Percentiles rank a stretch among this genome's conserved stretches.
Evolutionary conservation across 345 rosid species (phyloP).

Genomic region (Erucastrum elatum): DNA sequence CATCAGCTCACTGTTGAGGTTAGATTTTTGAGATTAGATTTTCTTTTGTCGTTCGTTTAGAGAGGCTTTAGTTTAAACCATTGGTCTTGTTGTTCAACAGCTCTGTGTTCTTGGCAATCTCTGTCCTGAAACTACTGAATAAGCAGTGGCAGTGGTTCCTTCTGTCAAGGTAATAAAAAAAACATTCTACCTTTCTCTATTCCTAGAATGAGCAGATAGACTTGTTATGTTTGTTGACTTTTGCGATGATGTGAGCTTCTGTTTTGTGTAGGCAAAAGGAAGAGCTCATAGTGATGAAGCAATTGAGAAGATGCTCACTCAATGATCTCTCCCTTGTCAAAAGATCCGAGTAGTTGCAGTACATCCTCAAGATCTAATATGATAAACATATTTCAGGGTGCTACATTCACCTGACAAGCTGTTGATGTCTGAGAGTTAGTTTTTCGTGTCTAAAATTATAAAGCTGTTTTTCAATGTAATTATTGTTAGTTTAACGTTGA

Average conservation of each 20-base stretch:
- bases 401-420: background rate
- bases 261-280: conserved; percentile 68
- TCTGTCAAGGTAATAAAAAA: conserved; percentile 72
- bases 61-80: background rate
- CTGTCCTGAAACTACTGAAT: conserved; percentile 96
- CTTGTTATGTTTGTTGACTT: background rate
- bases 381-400: background rate
- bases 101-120: conserved; percentile 97
- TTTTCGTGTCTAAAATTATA: background rate
- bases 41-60: background rate
- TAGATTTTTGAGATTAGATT: conserved; percentile 20
- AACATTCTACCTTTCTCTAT: background rate
- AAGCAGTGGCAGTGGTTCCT: conserved; percentile 97
- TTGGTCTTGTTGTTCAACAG: conserved; percentile 45
- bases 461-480: no score
- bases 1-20: conserved; percentile 95
- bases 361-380: background rate
- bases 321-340: conserved; percentile 81
- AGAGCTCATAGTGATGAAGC: conserved; percentile 80
- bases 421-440: background rate
- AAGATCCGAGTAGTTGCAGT: conserved; percentile 60
- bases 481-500: no score
- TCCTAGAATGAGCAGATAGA: background rate
- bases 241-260: conserved; percentile 20
- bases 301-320: conserved; percentile 86